Percentiles rank a stretch among this genome's conserved stretches.
Evolutionary conservation across 805 yeast genomes (phyloP).

Genomic region (Wickerhamiella bombiphila): DNA sequence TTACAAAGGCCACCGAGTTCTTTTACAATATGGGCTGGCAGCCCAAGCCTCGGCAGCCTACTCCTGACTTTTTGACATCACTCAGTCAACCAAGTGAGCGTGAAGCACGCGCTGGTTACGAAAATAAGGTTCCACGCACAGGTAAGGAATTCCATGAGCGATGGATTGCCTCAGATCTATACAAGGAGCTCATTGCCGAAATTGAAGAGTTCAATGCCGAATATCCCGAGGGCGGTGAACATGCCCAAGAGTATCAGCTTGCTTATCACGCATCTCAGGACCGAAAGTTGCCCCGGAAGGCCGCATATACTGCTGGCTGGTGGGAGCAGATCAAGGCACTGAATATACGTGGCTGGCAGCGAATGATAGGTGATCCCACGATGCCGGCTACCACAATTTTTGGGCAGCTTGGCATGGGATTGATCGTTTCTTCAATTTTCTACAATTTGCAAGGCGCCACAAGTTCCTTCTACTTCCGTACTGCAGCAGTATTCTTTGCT

Average conservation of each 20-base stretch:
- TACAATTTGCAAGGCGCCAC: constrained; percentile 38
- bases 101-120: constrained; percentile 33
- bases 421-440: constrained; percentile 50
- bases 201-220: constrained; percentile 31
- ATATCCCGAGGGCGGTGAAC: constrained; percentile 18
- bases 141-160: constrained; percentile 45
- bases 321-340: constrained; percentile 36
- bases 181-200: constrained; percentile 27
- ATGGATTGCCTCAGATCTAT: constrained; percentile 43
- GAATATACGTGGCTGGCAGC: constrained; percentile 39
- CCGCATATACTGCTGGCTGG: constrained; percentile 33
- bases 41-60: constrained; percentile 50
- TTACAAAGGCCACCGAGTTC: constrained; percentile 37
- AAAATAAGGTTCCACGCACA: constrained; percentile 40
- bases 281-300: constrained; percentile 25
- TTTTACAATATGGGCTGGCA: constrained; percentile 51
- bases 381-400: constrained; percentile 32
- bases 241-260: constrained; percentile 26
- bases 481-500: constrained; percentile 48
- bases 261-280: constrained; percentile 29
- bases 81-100: constrained; percentile 56
- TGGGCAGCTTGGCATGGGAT: constrained; percentile 42
- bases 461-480: constrained; percentile 45
- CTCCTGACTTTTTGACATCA: constrained; percentile 59
- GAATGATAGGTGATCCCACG: constrained; percentile 42